Base-by-base conservation (phyloP, 1,139 yeast genomes). In the Taphrina populina region DNA sequence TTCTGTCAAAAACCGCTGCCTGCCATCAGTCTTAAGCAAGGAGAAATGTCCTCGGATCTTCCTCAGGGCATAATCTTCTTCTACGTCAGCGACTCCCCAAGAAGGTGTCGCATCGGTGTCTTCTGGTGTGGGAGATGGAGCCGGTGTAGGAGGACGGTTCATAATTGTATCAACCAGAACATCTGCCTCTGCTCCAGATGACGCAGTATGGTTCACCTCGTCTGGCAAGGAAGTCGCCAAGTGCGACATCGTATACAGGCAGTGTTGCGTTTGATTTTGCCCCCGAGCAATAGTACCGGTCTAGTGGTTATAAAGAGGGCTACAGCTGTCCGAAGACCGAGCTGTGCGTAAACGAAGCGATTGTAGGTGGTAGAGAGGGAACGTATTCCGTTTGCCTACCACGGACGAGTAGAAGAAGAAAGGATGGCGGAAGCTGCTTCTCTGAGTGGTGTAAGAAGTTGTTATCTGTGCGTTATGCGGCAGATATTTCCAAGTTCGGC, bases 111-210 rank as follows among this genome's bases (percentile, higher is more conserved):
- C 51, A 32, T 47, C 52, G 36, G 37, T 13, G 33, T 33, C 23
- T 20, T 55, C 53, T 21, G 68, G 66, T 3, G 61, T 61, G 2
- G 67, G 67, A 10, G 67, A 65, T 2, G 67, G 67, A 6, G 68
- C 67, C 1, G 68, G 67, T 2, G 68, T 65, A n/a, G 65, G 63
- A 8, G 54, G 54, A 17, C 46, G 8, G 36, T 43, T 43, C 36
- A 26, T 40, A n/a, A 24, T 26, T 23, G 23, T 24, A 26, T 24
- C 36, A 15, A 26, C 47, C 27, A 13, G 19, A 7, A 36, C 36
- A 19, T 43, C 47, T 20, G 15, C 47, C 6, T 43, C 21, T 17
- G 7, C 27, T 21, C 11, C 8, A n/a, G 26, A 20, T 10, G 17
- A 8, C 15, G 11, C 30, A 27, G 7, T 11, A 27, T 7, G 30